A percentile compares a stretch with the other conserved stretches of the same genome.
Evolutionary conservation across 1,139 yeast species (phyloP).

Genomic region (Geotrichum siamense): DNA sequence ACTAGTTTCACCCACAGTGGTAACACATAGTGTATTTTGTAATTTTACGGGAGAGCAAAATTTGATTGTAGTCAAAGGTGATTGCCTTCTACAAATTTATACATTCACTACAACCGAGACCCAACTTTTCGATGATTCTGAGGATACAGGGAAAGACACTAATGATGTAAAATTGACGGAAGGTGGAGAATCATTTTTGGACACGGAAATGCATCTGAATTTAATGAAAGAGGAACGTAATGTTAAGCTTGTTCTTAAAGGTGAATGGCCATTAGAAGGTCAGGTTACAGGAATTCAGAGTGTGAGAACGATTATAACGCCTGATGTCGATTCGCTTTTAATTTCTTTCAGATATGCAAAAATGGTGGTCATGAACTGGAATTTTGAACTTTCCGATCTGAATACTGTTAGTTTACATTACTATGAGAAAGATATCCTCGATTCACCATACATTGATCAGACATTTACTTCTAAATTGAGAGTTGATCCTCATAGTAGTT

Average conservation of each 20-base stretch:
- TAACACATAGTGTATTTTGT: constrained; percentile 55
- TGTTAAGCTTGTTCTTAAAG: constrained; percentile 46
- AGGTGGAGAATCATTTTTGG: constrained; percentile 29
- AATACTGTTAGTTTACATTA: constrained; percentile 76
- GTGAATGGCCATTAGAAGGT: constrained; percentile 70
- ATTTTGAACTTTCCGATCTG: constrained; percentile 44
- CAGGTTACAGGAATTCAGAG: constrained; percentile 47
- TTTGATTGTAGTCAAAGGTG: constrained; percentile 64
- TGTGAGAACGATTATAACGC: constrained; percentile 43
- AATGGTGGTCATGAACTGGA: constrained; percentile 70
- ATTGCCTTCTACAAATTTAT: constrained; percentile 58
- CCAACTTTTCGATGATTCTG: constrained; percentile 20
- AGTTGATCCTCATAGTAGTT: constrained; percentile 58
- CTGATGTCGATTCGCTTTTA: constrained; percentile 51
- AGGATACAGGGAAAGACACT: constrained; percentile 17
- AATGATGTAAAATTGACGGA: constrained; percentile 16
- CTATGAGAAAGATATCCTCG: constrained; percentile 62
- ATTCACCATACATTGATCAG: constrained; percentile 45
- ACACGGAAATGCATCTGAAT: constrained; percentile 20
- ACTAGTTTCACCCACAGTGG: constrained; percentile 71
- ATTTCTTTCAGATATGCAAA: constrained; percentile 73
- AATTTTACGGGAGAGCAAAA: constrained; percentile 51
- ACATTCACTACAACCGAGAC: constrained; percentile 35
- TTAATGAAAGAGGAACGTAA: constrained; percentile 26
- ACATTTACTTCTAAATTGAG: constrained; percentile 44